A percentile compares a stretch with the other conserved stretches of the same genome.
phyloP scores from a whole-genome alignment of 1,284 basidiomycete genomes.

The Ustilago tritici region DNA sequence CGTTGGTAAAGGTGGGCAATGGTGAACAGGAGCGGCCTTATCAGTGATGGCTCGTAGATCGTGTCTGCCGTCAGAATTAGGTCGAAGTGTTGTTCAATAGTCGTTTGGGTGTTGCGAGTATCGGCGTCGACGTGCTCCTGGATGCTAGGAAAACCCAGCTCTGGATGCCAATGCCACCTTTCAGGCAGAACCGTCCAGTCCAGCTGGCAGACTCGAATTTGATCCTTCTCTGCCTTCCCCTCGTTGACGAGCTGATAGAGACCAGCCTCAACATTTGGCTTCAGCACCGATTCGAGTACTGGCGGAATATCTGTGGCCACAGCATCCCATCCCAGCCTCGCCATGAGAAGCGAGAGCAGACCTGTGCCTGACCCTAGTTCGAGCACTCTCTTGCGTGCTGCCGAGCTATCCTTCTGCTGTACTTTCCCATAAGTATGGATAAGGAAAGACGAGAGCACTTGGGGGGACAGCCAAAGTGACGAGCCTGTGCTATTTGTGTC shows the following conservation, averaged over 20 bases:
- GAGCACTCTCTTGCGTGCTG: conserved; percentile 14
- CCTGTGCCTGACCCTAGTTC: conserved; percentile 55
- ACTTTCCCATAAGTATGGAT: conserved; percentile 27
- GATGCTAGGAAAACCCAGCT: conserved; percentile 11
- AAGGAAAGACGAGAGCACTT: conserved; percentile 46
- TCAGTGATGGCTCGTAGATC: conserved; percentile 78
- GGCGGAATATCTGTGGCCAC: conserved; percentile 82
- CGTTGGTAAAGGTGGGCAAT: conserved; percentile 72
- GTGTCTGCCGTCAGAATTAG: conserved; percentile 88
- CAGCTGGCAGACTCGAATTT: conserved; percentile 75
- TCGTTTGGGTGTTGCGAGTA: background rate
- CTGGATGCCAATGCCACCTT: conserved; percentile 23
- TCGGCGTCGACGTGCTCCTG: background rate
- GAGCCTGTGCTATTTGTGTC: conserved; percentile 52
- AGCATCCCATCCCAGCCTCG: conserved; percentile 80
- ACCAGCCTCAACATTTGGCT: conserved; percentile 77
- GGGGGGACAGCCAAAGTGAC: conserved; percentile 54
- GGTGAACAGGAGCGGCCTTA: conserved; percentile 79
- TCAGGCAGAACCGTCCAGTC: conserved; percentile 72
- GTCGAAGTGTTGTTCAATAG: conserved; percentile 72
- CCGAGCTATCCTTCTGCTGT: background rate
- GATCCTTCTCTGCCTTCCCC: conserved; percentile 38
- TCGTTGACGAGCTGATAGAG: conserved; percentile 16
- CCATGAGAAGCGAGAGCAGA: conserved; percentile 74
- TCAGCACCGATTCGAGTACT: conserved; percentile 78